Evolutionary conservation across 2,329 filamentous ascomycete genomes (phyloP).

Genomic region (Parastagonospora nodorum): DNA sequence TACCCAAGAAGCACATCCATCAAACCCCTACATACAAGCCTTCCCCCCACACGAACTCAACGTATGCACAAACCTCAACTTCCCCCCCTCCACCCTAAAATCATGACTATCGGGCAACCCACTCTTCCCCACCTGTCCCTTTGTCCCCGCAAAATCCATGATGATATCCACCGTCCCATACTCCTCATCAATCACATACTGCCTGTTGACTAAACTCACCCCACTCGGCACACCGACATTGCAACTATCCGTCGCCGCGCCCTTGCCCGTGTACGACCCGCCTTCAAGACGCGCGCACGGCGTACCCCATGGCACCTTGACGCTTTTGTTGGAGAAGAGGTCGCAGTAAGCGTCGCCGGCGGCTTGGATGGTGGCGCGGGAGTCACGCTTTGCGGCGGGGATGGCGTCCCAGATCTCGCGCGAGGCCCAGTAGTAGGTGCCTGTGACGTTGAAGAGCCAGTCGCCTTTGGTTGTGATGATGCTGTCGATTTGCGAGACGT

Average conservation of each 20-base stretch:
- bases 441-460: constrained; percentile 40
- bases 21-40: constrained; percentile 23
- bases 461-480: constrained; percentile 36
- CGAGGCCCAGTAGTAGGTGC: constrained; percentile 31
- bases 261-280: constrained; percentile 34
- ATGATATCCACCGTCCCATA: constrained; percentile 38
- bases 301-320: constrained; percentile 33
- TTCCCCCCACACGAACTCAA: constrained; percentile 31
- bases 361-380: constrained; percentile 28
- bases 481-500: constrained; percentile 27
- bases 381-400: constrained; percentile 19
- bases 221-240: constrained; percentile 36
- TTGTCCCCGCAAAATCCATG: constrained; percentile 34
- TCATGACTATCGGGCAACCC: constrained; percentile 42
- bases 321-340: constrained; percentile 30
- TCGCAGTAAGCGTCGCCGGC: constrained; percentile 38
- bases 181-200: constrained; percentile 39
- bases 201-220: constrained; percentile 31
- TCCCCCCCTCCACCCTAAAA: constrained; percentile 36
- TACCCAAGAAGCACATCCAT: not conserved
- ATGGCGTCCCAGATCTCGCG: constrained; percentile 32
- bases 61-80: constrained; percentile 40
- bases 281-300: constrained; percentile 38
- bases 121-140: constrained; percentile 10
- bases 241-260: constrained; percentile 26